These are phyloP conservation scores for Scheffersomyces stipitis DNA, from an alignment of 805 yeast genomes.

Conservation along the genomic window DNA sequence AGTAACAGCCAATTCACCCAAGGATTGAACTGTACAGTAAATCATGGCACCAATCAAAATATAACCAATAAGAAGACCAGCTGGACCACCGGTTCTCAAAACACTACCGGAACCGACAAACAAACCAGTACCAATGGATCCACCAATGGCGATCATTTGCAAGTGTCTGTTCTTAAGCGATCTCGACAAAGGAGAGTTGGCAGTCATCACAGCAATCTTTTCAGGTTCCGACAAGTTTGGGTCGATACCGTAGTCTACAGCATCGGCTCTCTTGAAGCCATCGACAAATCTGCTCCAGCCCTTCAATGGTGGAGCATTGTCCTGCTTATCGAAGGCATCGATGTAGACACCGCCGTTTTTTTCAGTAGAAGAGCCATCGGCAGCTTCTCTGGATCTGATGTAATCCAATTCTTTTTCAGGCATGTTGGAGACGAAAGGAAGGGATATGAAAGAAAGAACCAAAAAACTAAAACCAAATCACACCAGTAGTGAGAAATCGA, in stretches of 20 bases:
- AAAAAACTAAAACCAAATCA: no score
- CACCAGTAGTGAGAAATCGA: no score
- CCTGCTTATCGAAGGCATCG: slow-evolving; percentile 27
- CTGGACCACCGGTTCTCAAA: slow-evolving; percentile 71
- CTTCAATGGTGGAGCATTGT: slow-evolving; percentile 10
- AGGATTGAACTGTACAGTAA: slow-evolving; percentile 39
- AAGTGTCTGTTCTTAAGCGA: slow-evolving; percentile 63
- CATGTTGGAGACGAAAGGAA: no score
- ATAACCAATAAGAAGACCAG: slow-evolving; percentile 44
- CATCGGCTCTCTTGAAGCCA: slow-evolving; percentile 32
- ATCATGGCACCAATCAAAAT: slow-evolving; percentile 35
- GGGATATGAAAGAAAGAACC: no score
- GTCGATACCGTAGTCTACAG: slow-evolving; percentile 42
- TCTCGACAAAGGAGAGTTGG: slow-evolving; percentile 48
- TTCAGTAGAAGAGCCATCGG: slow-evolving; percentile 33
- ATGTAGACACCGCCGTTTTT: slow-evolving; percentile 39
- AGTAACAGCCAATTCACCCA: slow-evolving; percentile 48
- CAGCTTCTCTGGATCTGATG: slow-evolving; percentile 36
- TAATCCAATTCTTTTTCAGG: slow-evolving; percentile 43
- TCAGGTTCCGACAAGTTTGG: slow-evolving; percentile 44
- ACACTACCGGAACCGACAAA: slow-evolving; percentile 73
- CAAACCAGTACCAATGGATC: slow-evolving; percentile 81
- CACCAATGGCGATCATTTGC: slow-evolving; percentile 82
- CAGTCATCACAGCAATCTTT: slow-evolving; percentile 47
- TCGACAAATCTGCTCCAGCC: slow-evolving; percentile 25